Evolutionary conservation across 1,284 basidiomycete genomes (phyloP), one percentile per base, ranked within the genome.

Genomic region (Trametes hirsuta): DNA sequence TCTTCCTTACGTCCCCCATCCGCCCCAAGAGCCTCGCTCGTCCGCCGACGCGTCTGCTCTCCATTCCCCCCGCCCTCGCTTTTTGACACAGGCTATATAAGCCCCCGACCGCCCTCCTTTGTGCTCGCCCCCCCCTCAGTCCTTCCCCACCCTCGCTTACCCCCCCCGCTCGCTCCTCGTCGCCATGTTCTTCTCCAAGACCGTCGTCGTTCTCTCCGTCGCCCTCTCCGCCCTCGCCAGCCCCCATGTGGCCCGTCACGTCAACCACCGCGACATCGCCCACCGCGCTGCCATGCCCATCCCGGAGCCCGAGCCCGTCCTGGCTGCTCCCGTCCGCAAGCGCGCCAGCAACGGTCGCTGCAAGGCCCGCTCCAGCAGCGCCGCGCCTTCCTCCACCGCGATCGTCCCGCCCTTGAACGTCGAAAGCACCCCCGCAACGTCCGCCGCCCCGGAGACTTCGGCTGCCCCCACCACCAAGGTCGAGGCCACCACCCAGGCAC

Each of bases 111-210:
- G 62, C 67, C 55, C 22, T 60, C 61, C 41, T 47, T 55, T 47
- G 63, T 60, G 60, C 60, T 59, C 55, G 54, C 58, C 64, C 56
- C 45, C 54, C 58, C 30, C 30, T 30, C 44, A 60, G 59, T 64
- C 52, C 62, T 65, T 62, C 53, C 36, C 48, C 50, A 41, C 63
- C 49, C 66, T 65, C 66, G 46, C 64, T 53, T 61, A 48, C 37
- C 56, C 61, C 65, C 65, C 50, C 54, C 67, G 59, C 59, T 66
- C 61, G 55, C 62, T 65, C 42, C 50, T 44, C 40, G 18, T 64
- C 65, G 61, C 67, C 68, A 86, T 86, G 84, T 77, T 75, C 65
- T 77, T 85, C 74, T 58, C 73, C 69, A 72, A 70, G 63, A 64
- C 81, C 72, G 44, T 85, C 67, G 67, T 82, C 63, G 66, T 83